These are phyloP conservation scores for Phylloporus scabripes DNA, from an alignment of 768 basidiomycete genomes.

Conservation along the genomic window DNA sequence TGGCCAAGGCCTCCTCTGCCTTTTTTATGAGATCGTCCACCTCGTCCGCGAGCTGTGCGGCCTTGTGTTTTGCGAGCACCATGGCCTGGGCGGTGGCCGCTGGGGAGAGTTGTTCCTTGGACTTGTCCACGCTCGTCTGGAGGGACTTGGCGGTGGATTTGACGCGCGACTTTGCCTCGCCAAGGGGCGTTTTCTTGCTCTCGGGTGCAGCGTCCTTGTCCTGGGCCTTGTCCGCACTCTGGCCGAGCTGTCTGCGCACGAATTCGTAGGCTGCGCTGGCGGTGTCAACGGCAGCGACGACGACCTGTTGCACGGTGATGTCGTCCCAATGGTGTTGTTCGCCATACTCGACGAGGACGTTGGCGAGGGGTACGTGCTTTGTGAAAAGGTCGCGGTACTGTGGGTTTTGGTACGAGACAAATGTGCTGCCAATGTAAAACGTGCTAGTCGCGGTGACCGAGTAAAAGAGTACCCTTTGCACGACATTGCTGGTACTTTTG, in stretches of 20 bases:
- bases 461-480: slow-evolving; percentile 61
- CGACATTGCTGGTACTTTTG: slow-evolving; percentile 48
- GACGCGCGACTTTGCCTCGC: slow-evolving; percentile 41
- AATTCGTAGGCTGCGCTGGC: slow-evolving; percentile 47
- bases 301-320: slow-evolving; percentile 55
- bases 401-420: slow-evolving; percentile 71
- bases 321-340: slow-evolving; percentile 77
- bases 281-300: slow-evolving; percentile 48
- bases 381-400: slow-evolving; percentile 84
- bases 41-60: slow-evolving; percentile 53
- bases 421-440: slow-evolving; percentile 80
- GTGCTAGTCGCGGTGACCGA: slow-evolving; percentile 62
- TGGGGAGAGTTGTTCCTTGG: slow-evolving; percentile 24
- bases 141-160: slow-evolving; percentile 39
- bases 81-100: slow-evolving; percentile 32
- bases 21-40: slow-evolving; percentile 61
- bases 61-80: slow-evolving; percentile 41
- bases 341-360: slow-evolving; percentile 72
- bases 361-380: slow-evolving; percentile 72
- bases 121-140: slow-evolving; percentile 46
- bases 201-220: slow-evolving; percentile 35
- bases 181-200: slow-evolving; percentile 33
- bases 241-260: slow-evolving; percentile 39
- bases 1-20: slow-evolving; percentile 67
- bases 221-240: slow-evolving; percentile 25